Base-by-base conservation (phyloP, 441 rosid species). In the Gossypium aridum region DNA sequence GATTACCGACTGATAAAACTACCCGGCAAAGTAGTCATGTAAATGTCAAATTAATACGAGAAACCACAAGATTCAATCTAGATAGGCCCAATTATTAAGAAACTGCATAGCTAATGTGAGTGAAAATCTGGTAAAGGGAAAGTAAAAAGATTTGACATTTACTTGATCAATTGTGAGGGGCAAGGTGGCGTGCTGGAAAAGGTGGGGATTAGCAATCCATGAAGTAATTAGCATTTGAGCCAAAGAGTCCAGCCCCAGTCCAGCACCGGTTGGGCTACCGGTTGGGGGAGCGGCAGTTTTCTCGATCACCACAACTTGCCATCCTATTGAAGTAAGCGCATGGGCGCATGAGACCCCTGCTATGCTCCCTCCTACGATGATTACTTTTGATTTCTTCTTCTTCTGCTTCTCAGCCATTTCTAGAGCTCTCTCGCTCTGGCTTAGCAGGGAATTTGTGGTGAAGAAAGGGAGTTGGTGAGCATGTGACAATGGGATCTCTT, bases 231-330 rank as follows among this genome's bases (percentile, higher is more conserved):
- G 71, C 16, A 72, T 65, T 16, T 64, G 86, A 79, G 91, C 20
- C 14, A 77, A 85, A 31, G 72, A 76, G 73, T 90, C 93, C 64
- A 92, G 87, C 5, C 92, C 84, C 19, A 90, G 81, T 0, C 93
- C 97, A 1, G 97, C 95, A 31, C 92, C 89, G 10, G 91, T 89
- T 16, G 92, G 88, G 71, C 88, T 90, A n/a, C 90, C 87, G 49
- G 79, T 84, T 0, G 89, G 90, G n/a, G 93, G 88, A 60, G 82
- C 70, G 25, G 54, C 4, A 0, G 86, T 80, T 75, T 87, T 92
- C 90, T 92, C 95, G 7, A 92, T 63, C 1, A 90, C 87, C 8
- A 75, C 17, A 31, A 90, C 90, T 17, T 87, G 87, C 90, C 91
- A 89, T 23, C 93, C 93, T 1, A 86, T 90, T 80, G 66, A 80